Percentiles rank a stretch among this genome's conserved stretches.
Evolutionary conservation across 345 rosid species (phyloP).

Genomic region (Atalantia buxifolia): DNA sequence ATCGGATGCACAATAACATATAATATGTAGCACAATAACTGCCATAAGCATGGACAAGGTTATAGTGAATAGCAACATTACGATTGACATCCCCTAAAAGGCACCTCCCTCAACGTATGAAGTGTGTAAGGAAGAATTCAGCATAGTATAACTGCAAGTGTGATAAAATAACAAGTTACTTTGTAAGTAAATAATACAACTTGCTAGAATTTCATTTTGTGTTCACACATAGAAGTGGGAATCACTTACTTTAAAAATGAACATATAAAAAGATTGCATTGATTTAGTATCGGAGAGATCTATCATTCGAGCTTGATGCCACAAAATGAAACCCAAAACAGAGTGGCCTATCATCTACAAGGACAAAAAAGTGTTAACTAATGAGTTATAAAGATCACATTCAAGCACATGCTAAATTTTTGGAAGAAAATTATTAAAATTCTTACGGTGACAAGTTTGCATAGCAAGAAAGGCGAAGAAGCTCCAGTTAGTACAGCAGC

Average conservation of each 20-base stretch:
- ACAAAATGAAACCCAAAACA: slow-evolving; percentile 16
- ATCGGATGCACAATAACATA: no score
- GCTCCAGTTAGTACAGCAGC: slow-evolving; percentile 24
- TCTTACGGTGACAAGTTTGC: slow-evolving; percentile 25
- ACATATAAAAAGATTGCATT: not conserved
- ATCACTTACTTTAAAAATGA: not conserved
- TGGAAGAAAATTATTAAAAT: not conserved
- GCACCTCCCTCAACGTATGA: no score
- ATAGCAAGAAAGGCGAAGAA: slow-evolving; percentile 14
- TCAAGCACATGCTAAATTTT: not conserved
- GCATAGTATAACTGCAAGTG: no score
- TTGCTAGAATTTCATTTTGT: not conserved
- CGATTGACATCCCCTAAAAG: no score
- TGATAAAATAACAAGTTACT: no score
- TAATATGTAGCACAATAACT: no score
- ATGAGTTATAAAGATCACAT: no score
- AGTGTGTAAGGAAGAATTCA: no score
- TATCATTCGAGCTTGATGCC: slow-evolving; percentile 18
- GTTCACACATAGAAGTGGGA: not conserved
- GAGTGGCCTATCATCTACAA: slow-evolving; percentile 28
- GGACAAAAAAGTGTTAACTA: no score
- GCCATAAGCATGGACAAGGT: no score
- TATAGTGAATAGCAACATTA: no score
- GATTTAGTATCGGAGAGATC: slow-evolving; percentile 11
- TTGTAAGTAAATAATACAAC: no score